A percentile compares a stretch with the other conserved stretches of the same genome.
Conservation (phyloP, 2,329 filamentous ascomycete species). For the Fusarium chuoi region DNA sequence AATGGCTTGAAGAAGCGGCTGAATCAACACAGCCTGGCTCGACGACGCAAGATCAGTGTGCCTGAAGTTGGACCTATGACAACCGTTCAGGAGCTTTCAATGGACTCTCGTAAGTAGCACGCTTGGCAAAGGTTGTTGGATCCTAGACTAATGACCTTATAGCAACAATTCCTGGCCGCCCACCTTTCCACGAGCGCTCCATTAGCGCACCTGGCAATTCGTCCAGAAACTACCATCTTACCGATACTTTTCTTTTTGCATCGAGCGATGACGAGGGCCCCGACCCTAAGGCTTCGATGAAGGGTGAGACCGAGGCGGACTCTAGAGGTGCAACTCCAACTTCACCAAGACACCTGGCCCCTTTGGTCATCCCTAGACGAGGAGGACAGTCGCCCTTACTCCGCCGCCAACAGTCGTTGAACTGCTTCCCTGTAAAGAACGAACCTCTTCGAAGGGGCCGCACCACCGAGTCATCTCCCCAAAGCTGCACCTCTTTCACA, state of each 20-base stretch:
- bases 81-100: slow-evolving; percentile 72
- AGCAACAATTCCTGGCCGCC: slow-evolving; percentile 76
- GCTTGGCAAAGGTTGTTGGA: background rate
- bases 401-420: slow-evolving; percentile 53
- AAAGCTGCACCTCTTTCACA: slow-evolving; percentile 54
- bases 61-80: slow-evolving; percentile 75
- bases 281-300: slow-evolving; percentile 36
- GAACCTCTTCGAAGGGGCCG: slow-evolving; percentile 56
- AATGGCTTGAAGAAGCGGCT: slow-evolving; percentile 62
- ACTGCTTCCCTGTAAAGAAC: slow-evolving; percentile 58
- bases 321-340: slow-evolving; percentile 42
- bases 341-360: slow-evolving; percentile 64
- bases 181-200: slow-evolving; percentile 72
- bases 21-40: slow-evolving; percentile 66
- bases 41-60: slow-evolving; percentile 72
- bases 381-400: slow-evolving; percentile 36
- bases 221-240: slow-evolving; percentile 55
- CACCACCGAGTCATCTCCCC: slow-evolving; percentile 58
- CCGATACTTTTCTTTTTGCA: slow-evolving; percentile 41
- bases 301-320: slow-evolving; percentile 31
- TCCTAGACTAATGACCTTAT: slow-evolving; percentile 33
- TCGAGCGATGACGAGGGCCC: slow-evolving; percentile 40
- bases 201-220: slow-evolving; percentile 68
- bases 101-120: slow-evolving; percentile 73
- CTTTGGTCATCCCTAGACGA: slow-evolving; percentile 64